These are phyloP conservation scores for Penicillium polonicum DNA, from an alignment of 2,329 filamentous ascomycete species.

Conservation along the genomic window DNA sequence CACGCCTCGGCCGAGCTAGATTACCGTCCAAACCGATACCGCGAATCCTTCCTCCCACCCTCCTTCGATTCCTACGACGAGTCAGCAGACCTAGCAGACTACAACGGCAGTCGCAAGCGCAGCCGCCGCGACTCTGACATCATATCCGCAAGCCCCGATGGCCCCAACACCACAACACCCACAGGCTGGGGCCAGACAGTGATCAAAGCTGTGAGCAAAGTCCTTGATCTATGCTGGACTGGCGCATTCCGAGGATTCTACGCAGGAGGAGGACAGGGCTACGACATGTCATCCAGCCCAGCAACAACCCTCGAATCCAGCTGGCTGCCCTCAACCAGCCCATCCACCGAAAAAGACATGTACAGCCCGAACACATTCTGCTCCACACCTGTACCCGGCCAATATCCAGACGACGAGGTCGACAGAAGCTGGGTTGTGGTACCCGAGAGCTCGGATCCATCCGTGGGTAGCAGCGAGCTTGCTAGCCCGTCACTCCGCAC, in stretches of 20 bases:
- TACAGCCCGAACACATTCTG: slow-evolving; percentile 19
- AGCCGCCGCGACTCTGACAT: slow-evolving; percentile 33
- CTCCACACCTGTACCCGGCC: slow-evolving; percentile 53
- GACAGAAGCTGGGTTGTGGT: slow-evolving; percentile 72
- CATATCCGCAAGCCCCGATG: slow-evolving; percentile 23
- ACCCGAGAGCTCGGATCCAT: slow-evolving; percentile 23
- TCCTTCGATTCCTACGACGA: slow-evolving; percentile 31
- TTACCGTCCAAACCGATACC: slow-evolving; percentile 46
- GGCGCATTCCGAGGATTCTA: slow-evolving; percentile 78
- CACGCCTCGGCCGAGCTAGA: slow-evolving; percentile 36
- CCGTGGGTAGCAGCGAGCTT: slow-evolving; percentile 7
- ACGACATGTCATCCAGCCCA: slow-evolving; percentile 52
- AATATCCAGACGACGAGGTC: slow-evolving; percentile 55
- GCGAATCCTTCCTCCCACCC: slow-evolving; percentile 27
- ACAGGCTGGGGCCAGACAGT: slow-evolving; percentile 44
- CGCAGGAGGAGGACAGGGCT: slow-evolving; percentile 76
- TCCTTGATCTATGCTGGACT: slow-evolving; percentile 78
- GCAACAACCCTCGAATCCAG: slow-evolving; percentile 24
- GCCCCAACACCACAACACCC: slow-evolving; percentile 15
- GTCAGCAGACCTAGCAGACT: slow-evolving; percentile 19
- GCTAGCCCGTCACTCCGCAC: slow-evolving; percentile 19
- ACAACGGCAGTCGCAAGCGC: slow-evolving; percentile 32
- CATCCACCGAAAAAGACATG: slow-evolving; percentile 26
- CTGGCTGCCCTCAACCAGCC: slow-evolving; percentile 30
- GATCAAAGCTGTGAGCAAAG: slow-evolving; percentile 57